Base-by-base conservation (phyloP, 352 stramenopile species). In the Phytophthora parvispora region DNA sequence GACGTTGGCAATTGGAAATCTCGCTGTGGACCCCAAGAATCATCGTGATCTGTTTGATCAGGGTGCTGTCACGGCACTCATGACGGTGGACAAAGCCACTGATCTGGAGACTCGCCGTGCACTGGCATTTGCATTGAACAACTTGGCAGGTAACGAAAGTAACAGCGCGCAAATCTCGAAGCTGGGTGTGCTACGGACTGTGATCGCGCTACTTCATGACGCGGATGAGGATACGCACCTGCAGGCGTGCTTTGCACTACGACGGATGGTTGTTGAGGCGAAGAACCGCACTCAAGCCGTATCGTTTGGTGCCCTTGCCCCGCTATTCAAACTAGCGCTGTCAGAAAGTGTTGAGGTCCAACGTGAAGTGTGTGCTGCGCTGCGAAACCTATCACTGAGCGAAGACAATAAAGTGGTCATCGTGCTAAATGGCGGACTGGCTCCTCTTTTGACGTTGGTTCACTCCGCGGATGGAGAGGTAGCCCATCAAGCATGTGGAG, bases 41-140 rank as follows among this genome's bases (percentile, higher is more conserved):
- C 96, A 99, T 78, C 84, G 90, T 27, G 87, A 98, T 36, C 76
- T 99, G 28, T 98, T 99, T 65, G 88, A 99, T 61, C 79, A 97
- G 56, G 94, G 94, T 4, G 85, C 89, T 0, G 85, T 99, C 49
- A 86, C 94, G 4, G 89, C 91, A 16, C 82, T 99, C 20, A 83
- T 99, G 78, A 86, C 78, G 3, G 83, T 98, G n/a, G 83, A 93
- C 13, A 85, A 92, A 45, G 89, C 87, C 15, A 84, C 64, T 4
- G 88, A 98, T 60, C 53, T 99, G 28, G 93, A 99, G 69, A 99
- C 97, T 22, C 83, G 95, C 5, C 91, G 97, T 5, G 88, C 92
- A 22, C 80, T 98, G 6, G 93, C 96, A 16, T 99, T 99, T 78
- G 94, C 95, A 31, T 84, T 99, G 28, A 98, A 99, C 64, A 99